Conservation (phyloP, 257 asterid genomes). For the Cynanchum wilfordii region DNA sequence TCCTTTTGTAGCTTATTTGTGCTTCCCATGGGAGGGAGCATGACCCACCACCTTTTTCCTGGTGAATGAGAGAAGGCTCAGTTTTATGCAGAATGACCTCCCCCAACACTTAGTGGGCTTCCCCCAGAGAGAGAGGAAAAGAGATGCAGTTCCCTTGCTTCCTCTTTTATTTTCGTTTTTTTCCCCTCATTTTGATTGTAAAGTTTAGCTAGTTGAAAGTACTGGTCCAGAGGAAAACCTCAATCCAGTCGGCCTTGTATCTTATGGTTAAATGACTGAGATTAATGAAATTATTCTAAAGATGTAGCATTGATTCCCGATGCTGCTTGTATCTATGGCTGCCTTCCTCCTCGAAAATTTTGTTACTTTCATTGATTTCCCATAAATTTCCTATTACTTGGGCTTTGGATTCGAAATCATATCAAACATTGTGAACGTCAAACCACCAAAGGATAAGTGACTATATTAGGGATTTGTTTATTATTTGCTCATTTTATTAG, state of each 20-base stretch:
- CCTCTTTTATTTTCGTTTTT: conserved; percentile 9
- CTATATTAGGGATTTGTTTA: no score
- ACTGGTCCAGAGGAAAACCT: conserved; percentile 52
- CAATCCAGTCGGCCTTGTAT: conserved; percentile 40
- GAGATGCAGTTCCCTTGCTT: conserved; percentile 4
- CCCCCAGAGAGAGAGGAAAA: conserved; percentile 21
- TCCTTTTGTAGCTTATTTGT: conserved; percentile 10
- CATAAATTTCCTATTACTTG: no score
- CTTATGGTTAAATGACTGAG: conserved; percentile 33
- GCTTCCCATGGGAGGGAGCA: conserved; percentile 17
- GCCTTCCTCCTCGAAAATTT: no score
- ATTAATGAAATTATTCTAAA: conserved; percentile 27
- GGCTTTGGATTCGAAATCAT: no score
- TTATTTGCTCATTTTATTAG: no score
- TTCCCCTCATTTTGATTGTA: conserved; percentile 29
- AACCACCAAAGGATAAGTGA: no score
- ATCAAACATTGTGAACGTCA: no score
- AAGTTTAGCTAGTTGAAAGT: conserved; percentile 37
- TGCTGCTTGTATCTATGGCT: no score
- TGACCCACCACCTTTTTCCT: conserved; percentile 16
- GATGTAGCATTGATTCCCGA: neutral
- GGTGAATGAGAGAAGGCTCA: conserved; percentile 28
- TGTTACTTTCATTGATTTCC: no score
- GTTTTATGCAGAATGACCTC: conserved; percentile 29
- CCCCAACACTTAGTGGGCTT: neutral